Conservation (phyloP, 192 early-diverging fungal genomes). For the Coemansia sp. region DNA sequence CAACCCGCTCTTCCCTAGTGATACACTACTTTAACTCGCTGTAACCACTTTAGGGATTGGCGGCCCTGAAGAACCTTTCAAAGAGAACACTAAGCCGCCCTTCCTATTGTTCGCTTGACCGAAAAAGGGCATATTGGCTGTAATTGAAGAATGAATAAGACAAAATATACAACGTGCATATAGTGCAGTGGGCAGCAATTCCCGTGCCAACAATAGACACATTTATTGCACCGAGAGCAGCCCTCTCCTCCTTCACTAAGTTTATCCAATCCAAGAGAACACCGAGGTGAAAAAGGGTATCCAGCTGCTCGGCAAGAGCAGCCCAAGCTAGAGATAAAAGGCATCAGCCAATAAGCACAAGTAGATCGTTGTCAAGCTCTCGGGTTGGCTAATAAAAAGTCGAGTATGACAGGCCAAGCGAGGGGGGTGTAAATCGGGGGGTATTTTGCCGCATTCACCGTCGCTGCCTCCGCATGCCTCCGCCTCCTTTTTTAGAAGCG, state of each 20-base stretch:
- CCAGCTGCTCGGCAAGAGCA: background rate
- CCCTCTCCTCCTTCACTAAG: background rate
- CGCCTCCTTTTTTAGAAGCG: background rate
- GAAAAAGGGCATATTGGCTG: constrained; percentile 2
- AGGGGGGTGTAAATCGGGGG: background rate
- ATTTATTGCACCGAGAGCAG: background rate
- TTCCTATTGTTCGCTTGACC: background rate
- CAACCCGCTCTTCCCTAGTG: too few relatives aligned
- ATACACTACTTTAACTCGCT: too few relatives aligned
- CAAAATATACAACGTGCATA: background rate
- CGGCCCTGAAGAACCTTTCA: too few relatives aligned
- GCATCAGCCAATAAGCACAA: too few relatives aligned
- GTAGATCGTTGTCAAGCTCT: background rate
- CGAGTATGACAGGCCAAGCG: background rate
- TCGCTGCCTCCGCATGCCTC: background rate
- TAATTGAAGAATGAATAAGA: background rate
- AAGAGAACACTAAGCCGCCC: too few relatives aligned
- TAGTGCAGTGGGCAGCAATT: background rate
- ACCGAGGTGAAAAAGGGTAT: background rate
- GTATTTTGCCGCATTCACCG: background rate
- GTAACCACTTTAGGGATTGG: too few relatives aligned
- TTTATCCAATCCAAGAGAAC: background rate
- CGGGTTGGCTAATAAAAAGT: background rate
- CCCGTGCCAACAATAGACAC: background rate
- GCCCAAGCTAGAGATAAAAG: too few relatives aligned